Base-by-base conservation (phyloP, 495 filamentous ascomycete genomes). In the Aspergillus heteromorphus region DNA sequence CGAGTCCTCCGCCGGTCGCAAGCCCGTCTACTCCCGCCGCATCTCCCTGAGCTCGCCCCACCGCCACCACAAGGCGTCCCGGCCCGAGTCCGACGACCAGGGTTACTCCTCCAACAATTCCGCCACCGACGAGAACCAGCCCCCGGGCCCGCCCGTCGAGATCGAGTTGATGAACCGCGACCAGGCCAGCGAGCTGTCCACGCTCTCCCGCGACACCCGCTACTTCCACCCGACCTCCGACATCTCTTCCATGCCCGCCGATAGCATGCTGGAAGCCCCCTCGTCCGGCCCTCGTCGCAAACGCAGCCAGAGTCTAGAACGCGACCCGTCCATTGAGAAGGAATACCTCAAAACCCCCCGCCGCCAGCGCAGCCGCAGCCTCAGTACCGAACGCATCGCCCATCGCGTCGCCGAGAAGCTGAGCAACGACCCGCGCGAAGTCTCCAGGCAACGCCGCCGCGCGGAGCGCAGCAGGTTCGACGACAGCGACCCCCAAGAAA, bases 221-320 rank as follows among this genome's bases (percentile, higher is more conserved):
- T 86, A 86, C 65, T 72, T 83, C 41, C 70, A 68, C 25, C 73
- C 77, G 6, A 70, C 77, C n/a, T 96, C 91, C 0, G 91, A 96
- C 49, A 87, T 97, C 25, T 97, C 91, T 0, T 89, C 87, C 10
- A 93, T 96, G 78, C 91, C 91, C 13, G 83, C 87, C 21, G 88
- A 96, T 65, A 92, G 88, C 70, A 91, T 97, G 78, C 77, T 97
- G 11, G 91, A 95, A 63, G 86, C 82, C 13, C 72, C 75, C 20
- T 76, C 67, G 40, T 65, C 69, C 9, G 72, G 73, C 11, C 73
- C 78, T 6, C 74, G 73, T 50, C 75, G 76, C 42, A 79, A 79
- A 47, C 74, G 80, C 38, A 87, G 85, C 60, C 77, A 79, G 49
- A 86, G 83, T 57, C 59, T 80, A 41, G 76, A 78, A 55, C 71